Evolutionary conservation across 2,329 filamentous ascomycete genomes (phyloP).

Genomic region (Juglanconis juglandina): DNA sequence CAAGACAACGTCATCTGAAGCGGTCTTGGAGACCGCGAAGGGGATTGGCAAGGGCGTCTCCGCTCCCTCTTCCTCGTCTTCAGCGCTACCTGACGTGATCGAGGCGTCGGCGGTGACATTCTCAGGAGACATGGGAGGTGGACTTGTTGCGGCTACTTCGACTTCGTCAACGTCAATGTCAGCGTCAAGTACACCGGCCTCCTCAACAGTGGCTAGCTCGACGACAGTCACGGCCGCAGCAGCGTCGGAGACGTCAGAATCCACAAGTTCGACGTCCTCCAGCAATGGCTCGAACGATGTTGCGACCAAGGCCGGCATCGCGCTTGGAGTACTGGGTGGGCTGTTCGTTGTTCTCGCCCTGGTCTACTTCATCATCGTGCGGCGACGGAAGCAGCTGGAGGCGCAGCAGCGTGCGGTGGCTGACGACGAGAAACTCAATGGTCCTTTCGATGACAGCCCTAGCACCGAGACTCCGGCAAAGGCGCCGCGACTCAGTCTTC

Average conservation of each 20-base stretch:
- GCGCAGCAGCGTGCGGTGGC: conserved; percentile 44
- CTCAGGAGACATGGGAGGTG: background rate
- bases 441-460: conserved; percentile 34
- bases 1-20: background rate
- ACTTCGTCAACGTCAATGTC: background rate
- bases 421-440: conserved; percentile 64
- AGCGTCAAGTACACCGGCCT: background rate
- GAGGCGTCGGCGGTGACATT: background rate
- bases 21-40: background rate
- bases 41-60: background rate
- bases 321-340: conserved; percentile 72
- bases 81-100: conserved; percentile 6
- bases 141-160: background rate
- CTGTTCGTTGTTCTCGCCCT: conserved; percentile 64
- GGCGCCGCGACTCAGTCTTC: conserved; percentile 79
- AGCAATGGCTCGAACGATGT: conserved; percentile 24
- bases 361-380: conserved; percentile 68
- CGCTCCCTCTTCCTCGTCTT: background rate
- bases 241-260: conserved; percentile 17
- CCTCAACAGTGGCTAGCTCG: background rate
- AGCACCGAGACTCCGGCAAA: conserved; percentile 43
- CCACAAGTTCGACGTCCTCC: conserved; percentile 24
- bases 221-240: background rate
- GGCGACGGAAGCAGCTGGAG: conserved; percentile 64
- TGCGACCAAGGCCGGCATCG: conserved; percentile 72